Base-by-base conservation (phyloP, 331 rosid genomes). In the Arachis monticola region DNA sequence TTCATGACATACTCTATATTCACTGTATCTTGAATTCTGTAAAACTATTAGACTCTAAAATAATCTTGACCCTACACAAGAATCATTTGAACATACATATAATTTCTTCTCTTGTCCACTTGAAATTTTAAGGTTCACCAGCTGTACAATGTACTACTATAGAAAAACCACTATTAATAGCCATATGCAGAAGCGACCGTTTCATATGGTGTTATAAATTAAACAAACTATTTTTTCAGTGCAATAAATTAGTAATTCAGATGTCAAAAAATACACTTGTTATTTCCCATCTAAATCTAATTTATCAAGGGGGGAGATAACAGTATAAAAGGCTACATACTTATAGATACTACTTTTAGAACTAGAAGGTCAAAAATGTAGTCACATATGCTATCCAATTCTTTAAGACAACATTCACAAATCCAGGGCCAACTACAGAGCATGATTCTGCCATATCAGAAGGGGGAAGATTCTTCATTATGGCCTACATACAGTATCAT, bases 41-140 rank as follows among this genome's bases (percentile, higher is more conserved):
- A 93, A 87, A 91, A 93, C 97, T 96, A 93, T 75, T 91, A 97
- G 73, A 85, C 96, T 82, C 97, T 85, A 74, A 93, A 91, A 84
- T 89, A 91, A 22, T 83, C 76, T 77, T 83, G 79, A 46, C 97
- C 98, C 98, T 93, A 84, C 56, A 22, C 22, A 85, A 78, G 73
- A 67, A 68, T 77, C 47, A 74, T 57, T 67, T 79, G 12, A 65
- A 61, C 69, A 52, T 82, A 32, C 78, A 81, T 79, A 84, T 41
- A 67, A 62, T 35, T 74, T 64, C 44, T 59, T 35, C 42, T 59
- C 14, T 10, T 35, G 74, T 53, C 64, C 57, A 46, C 13, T 51
- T 48, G 48, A 59, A 40, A 69, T 35, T 76, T 72, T 65, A 64
- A 38, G 44, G 67, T 47, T 59, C 67, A 60, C 30, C 9, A 45